Conservation (phyloP, 805 yeast genomes). For the Wickerhamiella azymoides region DNA sequence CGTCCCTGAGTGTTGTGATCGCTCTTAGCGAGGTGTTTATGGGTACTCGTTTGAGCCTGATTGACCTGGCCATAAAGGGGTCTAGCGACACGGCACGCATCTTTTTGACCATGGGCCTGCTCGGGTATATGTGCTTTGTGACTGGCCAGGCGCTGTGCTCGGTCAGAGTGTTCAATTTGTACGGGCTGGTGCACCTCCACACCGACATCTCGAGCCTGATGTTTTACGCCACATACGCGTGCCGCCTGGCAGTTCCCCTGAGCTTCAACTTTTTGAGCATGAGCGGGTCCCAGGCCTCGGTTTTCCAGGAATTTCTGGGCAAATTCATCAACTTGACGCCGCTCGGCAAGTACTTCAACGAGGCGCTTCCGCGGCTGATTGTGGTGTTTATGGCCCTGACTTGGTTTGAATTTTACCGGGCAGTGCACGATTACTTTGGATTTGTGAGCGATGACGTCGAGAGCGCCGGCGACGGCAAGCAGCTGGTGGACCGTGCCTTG, state of each 20-base stretch:
- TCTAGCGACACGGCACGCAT: constrained; percentile 30
- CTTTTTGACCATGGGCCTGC: constrained; percentile 31
- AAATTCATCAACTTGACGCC: constrained; percentile 62
- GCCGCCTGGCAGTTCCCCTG: constrained; percentile 69
- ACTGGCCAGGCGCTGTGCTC: constrained; percentile 53
- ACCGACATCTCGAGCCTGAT: constrained; percentile 65
- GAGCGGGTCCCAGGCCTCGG: constrained; percentile 33
- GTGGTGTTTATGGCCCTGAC: constrained; percentile 57
- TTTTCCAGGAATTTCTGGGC: constrained; percentile 63
- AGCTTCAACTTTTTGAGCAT: constrained; percentile 66
- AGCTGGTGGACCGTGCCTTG: constrained; percentile 23
- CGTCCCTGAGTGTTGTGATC: constrained; percentile 36
- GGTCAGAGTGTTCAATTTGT: constrained; percentile 58
- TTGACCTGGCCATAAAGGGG: constrained; percentile 34
- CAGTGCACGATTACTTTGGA: constrained; percentile 33
- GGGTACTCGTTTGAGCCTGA: constrained; percentile 48
- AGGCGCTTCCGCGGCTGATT: constrained; percentile 61
- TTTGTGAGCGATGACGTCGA: constrained; percentile 24
- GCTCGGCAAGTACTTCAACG: constrained; percentile 56
- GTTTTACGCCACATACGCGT: constrained; percentile 67
- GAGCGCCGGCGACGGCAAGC: constrained; percentile 24
- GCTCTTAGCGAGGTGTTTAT: constrained; percentile 67
- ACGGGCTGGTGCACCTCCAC: constrained; percentile 55
- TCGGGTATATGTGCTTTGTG: constrained; percentile 55
- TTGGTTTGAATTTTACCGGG: constrained; percentile 52